Evolutionary conservation across 129 eudicot species (phyloP), one percentile per base, ranked within the genome.

Genomic region (Daucus carota): DNA sequence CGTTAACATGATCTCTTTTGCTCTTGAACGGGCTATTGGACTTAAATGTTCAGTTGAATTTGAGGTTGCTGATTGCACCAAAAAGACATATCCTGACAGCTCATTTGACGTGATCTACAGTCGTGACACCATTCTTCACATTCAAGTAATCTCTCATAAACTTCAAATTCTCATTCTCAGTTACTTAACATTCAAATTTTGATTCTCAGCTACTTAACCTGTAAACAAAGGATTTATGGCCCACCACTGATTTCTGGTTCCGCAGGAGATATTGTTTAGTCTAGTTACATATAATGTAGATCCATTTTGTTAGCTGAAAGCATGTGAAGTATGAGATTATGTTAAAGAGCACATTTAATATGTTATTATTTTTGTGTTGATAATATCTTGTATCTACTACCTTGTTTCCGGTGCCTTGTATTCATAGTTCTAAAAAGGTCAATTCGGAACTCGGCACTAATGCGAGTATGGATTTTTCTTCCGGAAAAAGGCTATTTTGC

Each of bases 31-130:
- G 24, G 89, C 97, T 32, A 88, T 89, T 73, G 97, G 99, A 34
- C 94, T 86, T 78, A 80, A 86, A 52, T 88, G 96, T 82, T 84
- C 99, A 13, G 97, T 91, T 81, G 96, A 95, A 72, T 95, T 95
- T 75, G 99, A 92, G 88, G 99, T 95, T 70, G 96, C 97, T 73
- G 99, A 95, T 66, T 95, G 99, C 80, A 95, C 97, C 75, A 95
- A 82, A 88, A 95, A 87, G 88, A 77, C 82, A 2, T 95, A 89
- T 76, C 97, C 97, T 28, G 88, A 89, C 45, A 80, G 78, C 86
- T 57, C 90, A 29, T 95, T 95, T 77, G 99, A 95, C 84, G 97
- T 95, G 36, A 89, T 95, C 85, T 95, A 95, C 76, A 95, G 99
- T 43, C 97, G 99, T 31, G 99, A 95, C 76, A 95, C 99, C 43